Evolutionary conservation across 2,329 filamentous ascomycete genomes (phyloP).

Genomic region (Aspergillus phoenicis): DNA sequence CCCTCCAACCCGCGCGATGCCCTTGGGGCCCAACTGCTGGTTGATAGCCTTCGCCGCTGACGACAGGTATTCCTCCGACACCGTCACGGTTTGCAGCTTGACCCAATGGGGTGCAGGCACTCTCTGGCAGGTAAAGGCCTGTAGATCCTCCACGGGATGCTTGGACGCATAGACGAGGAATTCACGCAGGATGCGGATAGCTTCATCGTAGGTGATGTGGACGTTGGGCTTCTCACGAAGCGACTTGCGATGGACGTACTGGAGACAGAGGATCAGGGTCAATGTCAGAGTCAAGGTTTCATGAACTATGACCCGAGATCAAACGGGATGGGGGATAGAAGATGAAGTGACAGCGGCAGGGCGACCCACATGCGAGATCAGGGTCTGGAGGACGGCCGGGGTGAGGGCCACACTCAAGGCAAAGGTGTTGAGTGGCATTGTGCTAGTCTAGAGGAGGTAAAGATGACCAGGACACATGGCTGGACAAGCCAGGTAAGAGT

Average conservation of each 20-base stretch:
- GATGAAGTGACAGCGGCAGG: neutral
- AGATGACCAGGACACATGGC: neutral
- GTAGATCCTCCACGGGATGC: constrained; percentile 89
- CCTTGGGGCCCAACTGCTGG: constrained; percentile 75
- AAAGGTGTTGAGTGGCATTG: constrained; percentile 73
- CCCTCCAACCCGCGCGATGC: constrained; percentile 76
- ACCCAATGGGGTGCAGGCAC: constrained; percentile 90
- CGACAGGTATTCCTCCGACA: constrained; percentile 65
- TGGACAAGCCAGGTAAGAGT: neutral
- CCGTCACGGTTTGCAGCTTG: constrained; percentile 68
- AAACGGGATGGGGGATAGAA: no score
- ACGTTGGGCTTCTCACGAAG: constrained; percentile 79
- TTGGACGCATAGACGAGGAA: constrained; percentile 85
- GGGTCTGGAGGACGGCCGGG: constrained; percentile 82
- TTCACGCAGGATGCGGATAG: constrained; percentile 79
- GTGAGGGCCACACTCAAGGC: constrained; percentile 81
- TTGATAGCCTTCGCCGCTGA: constrained; percentile 69
- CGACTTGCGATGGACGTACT: constrained; percentile 82
- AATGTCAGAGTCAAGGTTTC: constrained; percentile 2
- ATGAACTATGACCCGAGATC: neutral
- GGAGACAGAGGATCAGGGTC: constrained; percentile 14
- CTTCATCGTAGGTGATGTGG: constrained; percentile 92
- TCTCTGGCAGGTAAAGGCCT: constrained; percentile 88
- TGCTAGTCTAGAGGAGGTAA: neutral
- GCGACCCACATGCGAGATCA: constrained; percentile 75